phyloP scores from a whole-genome alignment of 2,329 filamentous ascomycete genomes.

The Neofusicoccum kwambonambiense region DNA sequence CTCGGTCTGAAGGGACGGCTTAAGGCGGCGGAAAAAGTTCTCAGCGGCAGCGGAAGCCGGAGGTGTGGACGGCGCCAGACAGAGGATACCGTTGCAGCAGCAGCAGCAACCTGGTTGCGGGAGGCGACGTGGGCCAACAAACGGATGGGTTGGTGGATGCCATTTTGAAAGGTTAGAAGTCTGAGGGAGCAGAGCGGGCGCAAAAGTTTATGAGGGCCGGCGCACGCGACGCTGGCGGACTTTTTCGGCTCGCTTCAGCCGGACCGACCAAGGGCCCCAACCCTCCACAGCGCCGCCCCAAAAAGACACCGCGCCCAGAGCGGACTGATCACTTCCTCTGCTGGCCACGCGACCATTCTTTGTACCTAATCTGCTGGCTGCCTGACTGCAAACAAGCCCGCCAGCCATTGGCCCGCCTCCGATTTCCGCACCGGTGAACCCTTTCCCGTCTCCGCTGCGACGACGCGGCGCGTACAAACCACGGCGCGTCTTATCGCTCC shows the following conservation, averaged over 20 bases:
- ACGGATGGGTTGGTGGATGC: conserved; percentile 6
- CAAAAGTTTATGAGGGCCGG: conserved; percentile 16
- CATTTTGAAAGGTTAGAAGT: conserved; percentile 18
- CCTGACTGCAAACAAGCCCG: background rate
- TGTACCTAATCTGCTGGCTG: background rate
- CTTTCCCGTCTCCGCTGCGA: background rate
- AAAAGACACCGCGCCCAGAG: background rate
- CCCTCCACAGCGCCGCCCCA: background rate
- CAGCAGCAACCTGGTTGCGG: background rate
- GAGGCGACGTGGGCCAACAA: conserved; percentile 3
- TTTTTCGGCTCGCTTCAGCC: conserved; percentile 1
- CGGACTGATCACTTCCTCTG: background rate
- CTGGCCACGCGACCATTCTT: background rate
- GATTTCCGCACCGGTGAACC: background rate
- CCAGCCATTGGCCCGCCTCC: background rate
- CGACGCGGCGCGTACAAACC: conserved; percentile 4
- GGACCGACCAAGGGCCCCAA: background rate
- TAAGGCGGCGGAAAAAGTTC: background rate
- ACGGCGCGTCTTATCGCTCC: conserved; percentile 4
- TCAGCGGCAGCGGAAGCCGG: background rate
- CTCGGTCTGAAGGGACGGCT: background rate
- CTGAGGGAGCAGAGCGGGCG: conserved; percentile 10
- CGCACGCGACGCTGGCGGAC: conserved; percentile 5
- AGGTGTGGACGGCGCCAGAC: background rate
- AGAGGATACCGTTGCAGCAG: background rate